phyloP scores from a whole-genome alignment of 2,329 filamentous ascomycete species.

The Pyrenophora seminiperda region DNA sequence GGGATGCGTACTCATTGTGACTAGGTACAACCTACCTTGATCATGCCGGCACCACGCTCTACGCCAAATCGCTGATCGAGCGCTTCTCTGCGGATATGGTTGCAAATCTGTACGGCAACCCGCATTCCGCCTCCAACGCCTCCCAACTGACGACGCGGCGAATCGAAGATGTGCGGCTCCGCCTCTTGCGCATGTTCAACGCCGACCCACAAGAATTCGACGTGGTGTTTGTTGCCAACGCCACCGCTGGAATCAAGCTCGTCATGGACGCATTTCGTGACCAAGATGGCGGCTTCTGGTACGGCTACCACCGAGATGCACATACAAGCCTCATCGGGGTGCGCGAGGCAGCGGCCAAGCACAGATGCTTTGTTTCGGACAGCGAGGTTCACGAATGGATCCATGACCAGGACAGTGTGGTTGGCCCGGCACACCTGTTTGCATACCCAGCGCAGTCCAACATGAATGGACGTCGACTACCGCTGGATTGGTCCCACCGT shows the following conservation, averaged over 20 bases:
- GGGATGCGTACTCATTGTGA: constrained; percentile 10
- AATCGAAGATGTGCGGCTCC: constrained; percentile 76
- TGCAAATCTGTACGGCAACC: constrained; percentile 82
- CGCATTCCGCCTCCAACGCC: constrained; percentile 82
- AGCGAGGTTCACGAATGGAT: constrained; percentile 70
- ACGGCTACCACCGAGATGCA: constrained; percentile 79
- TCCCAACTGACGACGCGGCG: constrained; percentile 76
- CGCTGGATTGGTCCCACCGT: constrained; percentile 67
- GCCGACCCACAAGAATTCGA: constrained; percentile 84
- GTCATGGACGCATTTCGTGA: constrained; percentile 78
- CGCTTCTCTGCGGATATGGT: constrained; percentile 80
- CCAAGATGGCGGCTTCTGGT: constrained; percentile 73
- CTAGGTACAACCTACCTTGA: constrained; percentile 81
- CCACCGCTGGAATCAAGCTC: constrained; percentile 87
- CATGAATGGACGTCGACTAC: constrained; percentile 80
- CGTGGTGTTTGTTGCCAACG: constrained; percentile 88
- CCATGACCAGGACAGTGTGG: constrained; percentile 32
- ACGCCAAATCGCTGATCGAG: constrained; percentile 80
- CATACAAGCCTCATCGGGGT: constrained; percentile 89
- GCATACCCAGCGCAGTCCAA: constrained; percentile 93
- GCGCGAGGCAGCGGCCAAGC: constrained; percentile 68
- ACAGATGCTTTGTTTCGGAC: constrained; percentile 69
- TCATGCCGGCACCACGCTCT: constrained; percentile 90
- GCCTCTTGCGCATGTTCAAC: constrained; percentile 75
- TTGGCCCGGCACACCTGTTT: constrained; percentile 59